Evolutionary conservation across 306 rosid species (phyloP).

Genomic region (Abrus pulchellus): DNA sequence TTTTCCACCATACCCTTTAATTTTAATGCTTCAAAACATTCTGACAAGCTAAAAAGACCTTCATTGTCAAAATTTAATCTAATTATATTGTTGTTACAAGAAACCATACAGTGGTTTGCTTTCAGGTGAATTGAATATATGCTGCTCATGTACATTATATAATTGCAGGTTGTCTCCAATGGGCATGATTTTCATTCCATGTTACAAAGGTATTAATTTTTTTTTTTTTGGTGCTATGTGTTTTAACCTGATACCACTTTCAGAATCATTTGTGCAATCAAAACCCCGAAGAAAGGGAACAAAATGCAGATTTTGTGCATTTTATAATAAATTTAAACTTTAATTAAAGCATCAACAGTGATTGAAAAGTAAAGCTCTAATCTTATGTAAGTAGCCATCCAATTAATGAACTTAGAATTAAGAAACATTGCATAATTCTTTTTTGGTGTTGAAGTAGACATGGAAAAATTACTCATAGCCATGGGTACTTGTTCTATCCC

Average conservation of each 20-base stretch:
- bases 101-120: slow-evolving; percentile 3
- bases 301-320: slow-evolving; percentile 9
- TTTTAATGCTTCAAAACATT: slow-evolving; percentile 32
- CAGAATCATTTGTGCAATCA: slow-evolving; percentile 22
- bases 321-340: slow-evolving; percentile 11
- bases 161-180: slow-evolving; percentile 83
- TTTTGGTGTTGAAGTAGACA: background rate
- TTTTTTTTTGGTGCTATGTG: background rate
- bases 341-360: background rate
- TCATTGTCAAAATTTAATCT: background rate
- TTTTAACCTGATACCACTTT: slow-evolving; percentile 3
- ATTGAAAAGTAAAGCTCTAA: slow-evolving; percentile 15
- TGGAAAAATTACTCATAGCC: background rate
- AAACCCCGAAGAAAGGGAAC: slow-evolving; percentile 36
- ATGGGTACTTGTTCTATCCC: background rate
- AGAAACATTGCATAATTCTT: background rate
- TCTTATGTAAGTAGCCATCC: slow-evolving; percentile 4
- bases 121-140: slow-evolving; percentile 36
- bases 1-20: background rate
- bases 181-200: slow-evolving; percentile 99
- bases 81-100: slow-evolving; percentile 14
- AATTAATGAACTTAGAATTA: background rate
- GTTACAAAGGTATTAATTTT: slow-evolving; percentile 81
- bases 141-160: slow-evolving; percentile 39
- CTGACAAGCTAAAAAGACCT: slow-evolving; percentile 9